These are phyloP conservation scores for Lecanoromycetidae sp. DNA, from an alignment of 2,329 filamentous ascomycete species.

Conservation along the genomic window DNA sequence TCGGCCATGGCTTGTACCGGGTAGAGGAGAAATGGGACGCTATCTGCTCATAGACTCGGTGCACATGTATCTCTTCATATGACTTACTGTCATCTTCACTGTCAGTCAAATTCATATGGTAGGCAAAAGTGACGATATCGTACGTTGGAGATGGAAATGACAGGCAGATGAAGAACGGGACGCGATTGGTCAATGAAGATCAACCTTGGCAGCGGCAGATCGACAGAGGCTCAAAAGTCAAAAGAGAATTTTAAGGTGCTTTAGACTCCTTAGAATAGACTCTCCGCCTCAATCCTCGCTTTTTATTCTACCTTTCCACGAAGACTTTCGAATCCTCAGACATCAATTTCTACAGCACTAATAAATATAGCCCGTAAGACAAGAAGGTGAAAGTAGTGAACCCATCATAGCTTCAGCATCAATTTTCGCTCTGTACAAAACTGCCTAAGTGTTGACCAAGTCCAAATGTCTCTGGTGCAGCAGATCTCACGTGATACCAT, in stretches of 20 bases:
- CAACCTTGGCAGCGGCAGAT: background rate
- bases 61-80: conserved; percentile 82
- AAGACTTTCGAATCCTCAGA: no score
- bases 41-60: conserved; percentile 64
- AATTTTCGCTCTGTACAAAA: background rate
- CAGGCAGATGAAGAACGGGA: background rate
- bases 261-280: background rate
- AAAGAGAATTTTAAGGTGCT: background rate
- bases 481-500: background rate
- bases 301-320: background rate
- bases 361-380: no score
- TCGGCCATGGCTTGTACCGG: conserved; percentile 77
- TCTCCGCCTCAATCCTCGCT: background rate
- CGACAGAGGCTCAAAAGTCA: conserved; percentile 5
- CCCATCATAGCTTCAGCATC: no score
- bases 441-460: background rate
- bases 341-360: no score
- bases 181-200: background rate
- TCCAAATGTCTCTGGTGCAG: background rate
- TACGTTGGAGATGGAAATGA: background rate
- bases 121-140: background rate
- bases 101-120: background rate
- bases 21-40: conserved; percentile 39
- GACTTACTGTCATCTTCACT: background rate
- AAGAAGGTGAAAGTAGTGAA: no score